These are phyloP conservation scores for Williopsis jadinii DNA, from an alignment of 1,139 yeast species.

Conservation along the genomic window DNA sequence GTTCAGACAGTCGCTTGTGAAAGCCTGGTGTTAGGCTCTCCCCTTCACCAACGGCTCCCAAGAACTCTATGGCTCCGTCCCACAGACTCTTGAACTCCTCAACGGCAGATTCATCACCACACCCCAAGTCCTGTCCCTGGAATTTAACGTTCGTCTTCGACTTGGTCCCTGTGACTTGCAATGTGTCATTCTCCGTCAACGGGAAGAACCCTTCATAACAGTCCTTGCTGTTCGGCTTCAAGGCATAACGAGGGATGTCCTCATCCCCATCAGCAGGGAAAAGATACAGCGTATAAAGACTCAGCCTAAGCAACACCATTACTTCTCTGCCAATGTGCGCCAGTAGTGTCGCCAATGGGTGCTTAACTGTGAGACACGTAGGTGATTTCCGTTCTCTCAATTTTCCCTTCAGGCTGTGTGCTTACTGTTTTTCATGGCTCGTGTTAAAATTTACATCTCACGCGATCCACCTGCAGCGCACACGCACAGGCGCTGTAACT, in stretches of 20 bases:
- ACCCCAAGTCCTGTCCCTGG: slow-evolving; percentile 10
- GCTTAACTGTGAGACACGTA: no score
- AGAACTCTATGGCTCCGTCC: slow-evolving; percentile 10
- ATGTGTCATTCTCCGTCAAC: slow-evolving; percentile 10
- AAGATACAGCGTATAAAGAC: slow-evolving; percentile 13
- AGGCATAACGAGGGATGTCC: slow-evolving; percentile 22
- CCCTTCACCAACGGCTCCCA: slow-evolving; percentile 7
- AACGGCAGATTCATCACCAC: slow-evolving; percentile 5
- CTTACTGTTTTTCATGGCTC: no score
- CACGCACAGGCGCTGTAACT: no score
- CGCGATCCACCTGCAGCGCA: no score
- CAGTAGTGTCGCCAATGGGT: no score
- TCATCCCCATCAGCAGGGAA: slow-evolving; percentile 22
- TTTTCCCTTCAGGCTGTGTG: no score
- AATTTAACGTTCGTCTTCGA: slow-evolving; percentile 2
- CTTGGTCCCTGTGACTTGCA: slow-evolving; percentile 2
- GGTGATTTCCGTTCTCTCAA: no score
- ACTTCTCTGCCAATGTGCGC: no score
- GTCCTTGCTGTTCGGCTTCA: slow-evolving; percentile 6
- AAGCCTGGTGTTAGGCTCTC: slow-evolving; percentile 5
- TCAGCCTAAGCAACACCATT: slow-evolving; percentile 16
- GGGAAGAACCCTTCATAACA: slow-evolving; percentile 13
- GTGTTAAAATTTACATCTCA: no score
- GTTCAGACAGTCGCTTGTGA: slow-evolving; percentile 10
- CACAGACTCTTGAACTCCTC: slow-evolving; percentile 11